Evolutionary conservation across 225 moss, liverwort and hornwort genomes (phyloP).

Genomic region (Sphagnum contortum): DNA sequence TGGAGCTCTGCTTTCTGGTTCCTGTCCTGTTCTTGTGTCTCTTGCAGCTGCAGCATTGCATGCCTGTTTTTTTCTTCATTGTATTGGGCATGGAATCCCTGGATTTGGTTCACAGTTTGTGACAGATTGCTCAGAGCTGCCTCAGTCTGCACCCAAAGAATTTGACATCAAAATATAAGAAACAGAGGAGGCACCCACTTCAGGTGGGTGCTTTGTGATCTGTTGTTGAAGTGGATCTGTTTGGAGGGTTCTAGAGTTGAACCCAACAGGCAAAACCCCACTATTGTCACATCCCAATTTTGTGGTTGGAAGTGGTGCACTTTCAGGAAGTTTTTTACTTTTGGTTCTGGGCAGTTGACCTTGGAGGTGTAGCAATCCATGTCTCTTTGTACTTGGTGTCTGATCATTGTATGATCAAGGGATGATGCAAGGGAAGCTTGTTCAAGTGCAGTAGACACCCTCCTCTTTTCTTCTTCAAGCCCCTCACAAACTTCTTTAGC

Average conservation of each 20-base stretch:
- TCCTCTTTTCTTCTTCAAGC: conserved; percentile 49
- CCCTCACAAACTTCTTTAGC: conserved; percentile 38
- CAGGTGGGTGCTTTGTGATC: no score
- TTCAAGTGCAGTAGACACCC: conserved; percentile 13
- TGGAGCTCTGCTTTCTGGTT: conserved; percentile 28
- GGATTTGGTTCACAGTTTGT: conserved; percentile 32
- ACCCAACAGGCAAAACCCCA: no score
- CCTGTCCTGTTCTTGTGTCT: conserved; percentile 20
- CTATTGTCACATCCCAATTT: no score
- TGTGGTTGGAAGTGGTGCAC: no score
- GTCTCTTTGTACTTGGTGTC: conserved; percentile 4
- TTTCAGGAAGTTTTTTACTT: no score
- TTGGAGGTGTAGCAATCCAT: conserved; percentile 20
- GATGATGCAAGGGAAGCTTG: conserved; percentile 13
- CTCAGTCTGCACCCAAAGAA: conserved; percentile 21
- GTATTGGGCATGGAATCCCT: conserved; percentile 19
- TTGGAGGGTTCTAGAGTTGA: no score
- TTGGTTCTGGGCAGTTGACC: conserved; percentile 5
- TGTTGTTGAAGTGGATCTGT: no score
- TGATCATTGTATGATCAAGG: background rate
- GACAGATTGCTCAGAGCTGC: conserved; percentile 22
- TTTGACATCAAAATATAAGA: no score
- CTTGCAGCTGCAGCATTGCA: conserved; percentile 20
- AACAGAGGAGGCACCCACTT: no score
- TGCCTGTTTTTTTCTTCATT: conserved; percentile 23